A percentile compares a stretch with the other conserved stretches of the same genome.
phyloP scores from a whole-genome alignment of 2,329 filamentous ascomycete species.

The Aspergillus awamori region DNA sequence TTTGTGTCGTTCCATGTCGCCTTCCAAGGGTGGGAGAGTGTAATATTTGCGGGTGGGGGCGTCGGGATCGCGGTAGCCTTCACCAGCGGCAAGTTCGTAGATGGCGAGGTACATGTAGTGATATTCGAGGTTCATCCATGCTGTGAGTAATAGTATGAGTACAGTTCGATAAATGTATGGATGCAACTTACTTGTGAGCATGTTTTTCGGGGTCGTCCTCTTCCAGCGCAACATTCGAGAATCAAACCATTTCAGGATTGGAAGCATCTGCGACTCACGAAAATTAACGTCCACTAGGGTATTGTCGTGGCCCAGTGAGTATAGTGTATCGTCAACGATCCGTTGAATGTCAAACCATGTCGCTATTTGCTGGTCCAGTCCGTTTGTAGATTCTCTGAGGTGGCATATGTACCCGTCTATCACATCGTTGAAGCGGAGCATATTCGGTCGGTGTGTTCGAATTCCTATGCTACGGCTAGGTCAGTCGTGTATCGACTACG shows the following conservation, averaged over 20 bases:
- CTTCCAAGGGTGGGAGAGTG: constrained; percentile 5
- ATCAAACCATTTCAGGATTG: constrained; percentile 9
- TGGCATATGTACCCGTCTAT: not conserved
- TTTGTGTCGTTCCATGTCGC: constrained; percentile 1
- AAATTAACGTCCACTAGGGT: not conserved
- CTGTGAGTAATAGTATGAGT: not conserved
- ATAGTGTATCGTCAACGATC: constrained; percentile 2
- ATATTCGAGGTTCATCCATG: constrained; percentile 14
- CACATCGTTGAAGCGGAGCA: constrained; percentile 6
- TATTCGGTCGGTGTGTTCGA: constrained; percentile 7
- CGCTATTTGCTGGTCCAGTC: constrained; percentile 2
- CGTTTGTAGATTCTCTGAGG: not conserved
- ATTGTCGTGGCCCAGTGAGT: not conserved
- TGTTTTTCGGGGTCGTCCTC: not conserved
- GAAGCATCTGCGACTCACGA: constrained; percentile 3
- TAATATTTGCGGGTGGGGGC: constrained; percentile 6
- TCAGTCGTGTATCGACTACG: not conserved
- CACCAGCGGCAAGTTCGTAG: constrained; percentile 39
- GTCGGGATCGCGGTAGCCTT: constrained; percentile 18
- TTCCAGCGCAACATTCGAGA: constrained; percentile 4
- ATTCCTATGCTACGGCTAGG: not conserved
- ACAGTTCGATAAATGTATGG: not conserved
- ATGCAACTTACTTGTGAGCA: constrained; percentile 1
- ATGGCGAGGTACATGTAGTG: constrained; percentile 35
- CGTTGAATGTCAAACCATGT: constrained; percentile 7